Evolutionary conservation across 2,329 filamentous ascomycete species (phyloP).

Genomic region (Fusarium pininemorale): DNA sequence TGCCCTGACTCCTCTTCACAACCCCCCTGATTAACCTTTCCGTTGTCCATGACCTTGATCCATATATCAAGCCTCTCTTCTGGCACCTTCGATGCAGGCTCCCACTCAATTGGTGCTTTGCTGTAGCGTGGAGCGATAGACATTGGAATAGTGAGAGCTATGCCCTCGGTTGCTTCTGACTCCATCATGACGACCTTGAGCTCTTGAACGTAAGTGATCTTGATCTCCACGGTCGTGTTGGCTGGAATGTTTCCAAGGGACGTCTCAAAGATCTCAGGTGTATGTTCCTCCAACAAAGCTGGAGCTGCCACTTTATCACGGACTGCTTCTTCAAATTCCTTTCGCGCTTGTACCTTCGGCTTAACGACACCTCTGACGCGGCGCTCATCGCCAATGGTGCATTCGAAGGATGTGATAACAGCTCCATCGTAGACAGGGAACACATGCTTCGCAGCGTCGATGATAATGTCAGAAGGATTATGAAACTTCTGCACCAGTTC

Average conservation of each 20-base stretch:
- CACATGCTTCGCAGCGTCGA: accelerated
- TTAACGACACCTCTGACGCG: not conserved
- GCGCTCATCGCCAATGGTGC: not conserved
- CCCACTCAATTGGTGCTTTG: accelerated
- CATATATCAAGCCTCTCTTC: not conserved
- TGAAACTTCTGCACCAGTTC: not conserved
- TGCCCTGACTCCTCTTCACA: not conserved
- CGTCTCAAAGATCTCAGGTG: not conserved
- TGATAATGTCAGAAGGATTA: not conserved
- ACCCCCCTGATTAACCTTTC: accelerated
- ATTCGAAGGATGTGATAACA: not conserved
- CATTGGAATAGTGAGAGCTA: not conserved
- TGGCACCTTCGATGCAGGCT: accelerated
- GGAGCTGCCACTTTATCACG: not conserved
- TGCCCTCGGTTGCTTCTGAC: accelerated
- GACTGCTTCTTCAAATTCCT: not conserved
- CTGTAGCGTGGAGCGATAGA: not conserved
- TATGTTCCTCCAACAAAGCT: not conserved
- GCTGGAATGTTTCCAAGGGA: not conserved
- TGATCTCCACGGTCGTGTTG: accelerated
- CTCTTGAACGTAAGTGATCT: not conserved
- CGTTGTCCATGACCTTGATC: accelerated
- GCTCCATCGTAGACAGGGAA: not conserved
- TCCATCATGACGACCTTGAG: not conserved
- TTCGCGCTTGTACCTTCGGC: accelerated